Evolutionary conservation across 140 eudicot species (phyloP).

Genomic region (Senecio squalidus): DNA sequence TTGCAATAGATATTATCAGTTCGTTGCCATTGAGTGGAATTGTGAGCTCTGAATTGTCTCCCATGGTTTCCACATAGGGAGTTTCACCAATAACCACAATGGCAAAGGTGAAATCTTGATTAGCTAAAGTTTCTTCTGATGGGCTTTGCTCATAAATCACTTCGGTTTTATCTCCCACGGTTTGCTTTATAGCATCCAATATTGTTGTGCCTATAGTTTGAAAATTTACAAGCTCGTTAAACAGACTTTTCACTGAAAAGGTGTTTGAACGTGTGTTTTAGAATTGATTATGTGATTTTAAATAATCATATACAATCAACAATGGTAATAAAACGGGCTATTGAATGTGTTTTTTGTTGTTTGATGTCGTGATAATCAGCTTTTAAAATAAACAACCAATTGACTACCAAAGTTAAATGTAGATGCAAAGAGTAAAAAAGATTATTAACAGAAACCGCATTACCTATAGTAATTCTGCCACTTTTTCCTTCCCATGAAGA

Average conservation of each 20-base stretch:
- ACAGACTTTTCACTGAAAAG: neutral
- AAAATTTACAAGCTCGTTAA: neutral
- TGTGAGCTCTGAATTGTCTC: conserved; percentile 42
- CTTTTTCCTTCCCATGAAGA: conserved; percentile 26
- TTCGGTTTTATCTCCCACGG: conserved; percentile 38
- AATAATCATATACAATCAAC: neutral
- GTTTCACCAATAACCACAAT: conserved; percentile 54
- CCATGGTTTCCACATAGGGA: conserved; percentile 45
- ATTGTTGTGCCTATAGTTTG: conserved; percentile 45
- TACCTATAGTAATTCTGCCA: conserved; percentile 43
- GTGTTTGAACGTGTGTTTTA: neutral
- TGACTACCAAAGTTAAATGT: neutral
- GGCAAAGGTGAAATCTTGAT: conserved; percentile 41
- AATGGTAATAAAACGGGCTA: too few species aligned
- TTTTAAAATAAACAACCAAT: neutral
- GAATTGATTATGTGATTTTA: neutral
- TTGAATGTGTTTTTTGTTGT: too few species aligned
- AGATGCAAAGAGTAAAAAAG: neutral
- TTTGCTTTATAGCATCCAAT: conserved; percentile 50
- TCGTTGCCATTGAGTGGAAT: conserved; percentile 44
- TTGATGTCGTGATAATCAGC: neutral
- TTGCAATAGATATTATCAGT: conserved; percentile 31
- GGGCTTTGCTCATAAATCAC: conserved; percentile 42
- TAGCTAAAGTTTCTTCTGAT: conserved; percentile 39
- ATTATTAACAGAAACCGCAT: neutral